phyloP scores from a whole-genome alignment of 139 green algal genomes.

The Chlamydomonas asymmetrica region DNA sequence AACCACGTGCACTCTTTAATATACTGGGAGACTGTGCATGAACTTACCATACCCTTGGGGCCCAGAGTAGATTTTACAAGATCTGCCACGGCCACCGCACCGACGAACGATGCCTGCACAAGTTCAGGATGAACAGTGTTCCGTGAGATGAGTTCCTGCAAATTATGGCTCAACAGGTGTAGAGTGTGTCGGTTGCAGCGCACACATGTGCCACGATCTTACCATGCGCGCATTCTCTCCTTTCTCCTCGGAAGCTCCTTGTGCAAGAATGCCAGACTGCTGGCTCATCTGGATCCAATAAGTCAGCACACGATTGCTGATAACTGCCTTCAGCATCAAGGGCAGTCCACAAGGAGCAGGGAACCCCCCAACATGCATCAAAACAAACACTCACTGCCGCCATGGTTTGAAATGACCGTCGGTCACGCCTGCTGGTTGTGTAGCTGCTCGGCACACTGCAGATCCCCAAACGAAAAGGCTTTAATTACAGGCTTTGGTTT shows the following conservation, averaged over 20 bases:
- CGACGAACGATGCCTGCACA: constrained; percentile 90
- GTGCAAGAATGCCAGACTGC: constrained; percentile 48
- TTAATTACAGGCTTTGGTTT: no score
- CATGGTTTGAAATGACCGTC: no score
- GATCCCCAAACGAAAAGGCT: no score
- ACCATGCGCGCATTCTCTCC: constrained; percentile 94
- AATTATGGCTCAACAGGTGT: not conserved
- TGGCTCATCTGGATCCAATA: constrained; percentile 43
- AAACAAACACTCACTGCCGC: no score
- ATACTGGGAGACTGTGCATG: not conserved
- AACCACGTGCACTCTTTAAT: not conserved
- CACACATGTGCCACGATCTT: constrained; percentile 1
- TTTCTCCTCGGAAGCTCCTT: constrained; percentile 89
- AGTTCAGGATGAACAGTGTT: not conserved
- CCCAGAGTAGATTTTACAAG: constrained; percentile 97
- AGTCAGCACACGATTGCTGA: no score
- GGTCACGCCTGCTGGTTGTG: no score
- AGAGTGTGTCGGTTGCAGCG: not conserved
- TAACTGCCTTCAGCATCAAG: no score
- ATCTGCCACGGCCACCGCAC: constrained; percentile 96
- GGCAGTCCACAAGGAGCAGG: no score
- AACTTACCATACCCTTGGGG: constrained; percentile 94
- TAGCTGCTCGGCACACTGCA: no score
- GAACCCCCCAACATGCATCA: no score
- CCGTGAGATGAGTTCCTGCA: not conserved